Conservation (phyloP, 345 rosid species). For the Fremontodendron californicum region DNA sequence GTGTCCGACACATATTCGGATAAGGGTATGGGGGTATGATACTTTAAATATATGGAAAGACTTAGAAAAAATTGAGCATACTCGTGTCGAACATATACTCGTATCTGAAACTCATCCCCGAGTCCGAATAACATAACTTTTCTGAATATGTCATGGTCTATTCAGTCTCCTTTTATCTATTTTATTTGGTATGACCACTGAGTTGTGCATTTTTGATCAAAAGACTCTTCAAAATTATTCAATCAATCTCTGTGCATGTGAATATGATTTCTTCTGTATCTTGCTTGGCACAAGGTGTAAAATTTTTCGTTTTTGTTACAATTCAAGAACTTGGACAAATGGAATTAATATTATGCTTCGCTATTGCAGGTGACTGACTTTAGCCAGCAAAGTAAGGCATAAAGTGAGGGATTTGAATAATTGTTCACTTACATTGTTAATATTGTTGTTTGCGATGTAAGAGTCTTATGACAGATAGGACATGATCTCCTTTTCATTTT, state of each 20-base stretch:
- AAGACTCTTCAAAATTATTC: neutral
- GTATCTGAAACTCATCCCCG: too few relatives aligned
- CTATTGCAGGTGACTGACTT: conserved; percentile 24
- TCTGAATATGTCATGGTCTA: neutral
- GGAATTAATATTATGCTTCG: neutral
- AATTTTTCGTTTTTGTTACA: neutral
- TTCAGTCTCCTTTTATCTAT: neutral
- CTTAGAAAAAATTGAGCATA: too few relatives aligned
- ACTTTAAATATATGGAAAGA: too few relatives aligned
- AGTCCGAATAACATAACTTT: too few relatives aligned
- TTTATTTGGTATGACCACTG: neutral
- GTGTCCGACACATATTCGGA: too few relatives aligned
- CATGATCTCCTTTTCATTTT: neutral
- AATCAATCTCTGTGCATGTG: neutral
- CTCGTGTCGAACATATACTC: too few relatives aligned
- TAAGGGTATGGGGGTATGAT: too few relatives aligned
- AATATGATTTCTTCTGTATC: neutral
- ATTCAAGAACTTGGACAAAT: neutral
- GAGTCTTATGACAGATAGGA: neutral
- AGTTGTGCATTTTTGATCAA: neutral
- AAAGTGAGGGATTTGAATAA: conserved; percentile 11
- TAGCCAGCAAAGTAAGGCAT: conserved; percentile 12
- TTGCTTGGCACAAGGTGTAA: neutral
- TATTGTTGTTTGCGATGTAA: conserved; percentile 4
- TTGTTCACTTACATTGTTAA: conserved; percentile 7